Evolutionary conservation across 1,139 yeast species (phyloP).

Genomic region (Kluyveromyces marxianus): DNA sequence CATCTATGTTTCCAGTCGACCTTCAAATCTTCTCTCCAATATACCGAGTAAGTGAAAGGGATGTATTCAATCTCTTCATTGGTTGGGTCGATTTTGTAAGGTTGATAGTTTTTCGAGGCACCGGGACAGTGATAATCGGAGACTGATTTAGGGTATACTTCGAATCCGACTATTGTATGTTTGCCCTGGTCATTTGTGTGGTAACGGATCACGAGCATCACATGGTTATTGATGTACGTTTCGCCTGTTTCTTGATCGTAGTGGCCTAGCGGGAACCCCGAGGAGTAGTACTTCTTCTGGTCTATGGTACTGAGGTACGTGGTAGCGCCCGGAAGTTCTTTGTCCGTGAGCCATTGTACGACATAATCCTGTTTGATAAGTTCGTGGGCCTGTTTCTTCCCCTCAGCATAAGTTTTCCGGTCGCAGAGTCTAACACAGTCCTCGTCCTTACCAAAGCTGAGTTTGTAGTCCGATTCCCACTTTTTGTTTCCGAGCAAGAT

Average conservation of each 20-base stretch:
- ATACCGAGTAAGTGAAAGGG: slow-evolving; percentile 79
- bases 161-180: slow-evolving; percentile 77
- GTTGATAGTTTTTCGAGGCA: slow-evolving; percentile 48
- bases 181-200: slow-evolving; percentile 46
- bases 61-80: slow-evolving; percentile 35
- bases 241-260: slow-evolving; percentile 42
- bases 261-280: slow-evolving; percentile 83
- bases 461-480: slow-evolving; percentile 63
- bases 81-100: slow-evolving; percentile 42
- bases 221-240: slow-evolving; percentile 67
- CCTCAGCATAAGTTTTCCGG: slow-evolving; percentile 43
- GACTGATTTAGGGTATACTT: slow-evolving; percentile 81
- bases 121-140: slow-evolving; percentile 64
- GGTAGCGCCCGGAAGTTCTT: slow-evolving; percentile 76
- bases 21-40: slow-evolving; percentile 77
- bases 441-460: slow-evolving; percentile 54
- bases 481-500: slow-evolving; percentile 75
- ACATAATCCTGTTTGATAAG: slow-evolving; percentile 65
- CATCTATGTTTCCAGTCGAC: slow-evolving; percentile 66
- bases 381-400: slow-evolving; percentile 48
- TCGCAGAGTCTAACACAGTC: slow-evolving; percentile 66
- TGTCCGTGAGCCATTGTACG: slow-evolving; percentile 80
- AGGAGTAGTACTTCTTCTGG: slow-evolving; percentile 63
- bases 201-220: slow-evolving; percentile 71
- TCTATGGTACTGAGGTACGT: slow-evolving; percentile 62